A percentile compares a stretch with the other conserved stretches of the same genome.
Conservation (phyloP, 805 yeast genomes). For the Wickerhamiella shivajii region DNA sequence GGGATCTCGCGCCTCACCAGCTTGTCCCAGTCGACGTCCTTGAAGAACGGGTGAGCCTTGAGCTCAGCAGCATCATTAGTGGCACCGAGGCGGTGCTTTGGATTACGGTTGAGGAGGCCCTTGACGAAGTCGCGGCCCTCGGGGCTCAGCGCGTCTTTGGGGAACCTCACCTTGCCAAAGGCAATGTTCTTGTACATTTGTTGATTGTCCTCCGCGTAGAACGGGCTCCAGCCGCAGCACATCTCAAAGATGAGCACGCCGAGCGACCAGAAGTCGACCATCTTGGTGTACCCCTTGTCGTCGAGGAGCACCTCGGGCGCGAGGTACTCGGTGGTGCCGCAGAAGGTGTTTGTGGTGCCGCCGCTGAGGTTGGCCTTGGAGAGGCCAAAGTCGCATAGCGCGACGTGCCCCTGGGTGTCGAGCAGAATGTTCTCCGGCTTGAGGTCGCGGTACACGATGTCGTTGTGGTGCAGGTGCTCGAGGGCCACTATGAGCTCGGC, state of each 20-base stretch:
- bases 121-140: conserved; percentile 95
- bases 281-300: conserved; percentile 92
- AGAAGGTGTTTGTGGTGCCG: conserved; percentile 82
- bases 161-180: conserved; percentile 93
- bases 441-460: conserved; percentile 89
- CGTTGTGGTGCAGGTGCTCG: conserved; percentile 90
- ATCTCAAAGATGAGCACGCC: conserved; percentile 95
- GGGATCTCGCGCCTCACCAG: conserved; percentile 69
- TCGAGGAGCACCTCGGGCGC: conserved; percentile 95
- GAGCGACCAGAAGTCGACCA: conserved; percentile 98
- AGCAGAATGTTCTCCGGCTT: conserved; percentile 92
- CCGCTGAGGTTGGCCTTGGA: conserved; percentile 82
- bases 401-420: conserved; percentile 96
- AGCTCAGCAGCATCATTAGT: conserved; percentile 83
- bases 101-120: conserved; percentile 88
- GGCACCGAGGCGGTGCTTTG: conserved; percentile 88
- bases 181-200: conserved; percentile 99
- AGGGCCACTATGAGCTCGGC: conserved; percentile 89
- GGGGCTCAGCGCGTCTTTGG: conserved; percentile 81
- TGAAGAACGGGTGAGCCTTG: conserved; percentile 81
- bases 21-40: conserved; percentile 80
- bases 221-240: conserved; percentile 99
- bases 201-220: conserved; percentile 93
- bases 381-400: conserved; percentile 92
- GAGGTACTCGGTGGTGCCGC: conserved; percentile 95